phyloP scores from a whole-genome alignment of 2,329 filamentous ascomycete genomes.

The Aschersonia sp. region DNA sequence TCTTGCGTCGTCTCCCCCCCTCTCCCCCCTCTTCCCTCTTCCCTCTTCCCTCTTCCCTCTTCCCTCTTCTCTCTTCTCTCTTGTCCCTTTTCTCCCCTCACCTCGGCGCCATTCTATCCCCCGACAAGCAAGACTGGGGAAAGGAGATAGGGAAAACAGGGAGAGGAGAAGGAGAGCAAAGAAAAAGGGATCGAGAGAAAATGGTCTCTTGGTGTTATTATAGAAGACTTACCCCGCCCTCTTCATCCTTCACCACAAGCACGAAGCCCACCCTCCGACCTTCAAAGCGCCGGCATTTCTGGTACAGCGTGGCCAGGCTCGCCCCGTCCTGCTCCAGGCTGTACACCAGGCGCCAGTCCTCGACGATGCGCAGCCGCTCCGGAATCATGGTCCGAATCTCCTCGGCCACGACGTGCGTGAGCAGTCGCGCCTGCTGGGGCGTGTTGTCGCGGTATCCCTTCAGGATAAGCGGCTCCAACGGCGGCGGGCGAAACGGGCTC shows the following conservation, averaged over 20 bases:
- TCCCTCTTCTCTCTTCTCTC: no score
- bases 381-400: slow-evolving; percentile 86
- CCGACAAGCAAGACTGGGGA: no score
- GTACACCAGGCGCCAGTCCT: slow-evolving; percentile 77
- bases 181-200: not conserved
- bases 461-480: slow-evolving; percentile 67
- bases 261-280: slow-evolving; percentile 73
- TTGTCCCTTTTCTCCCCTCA: no score
- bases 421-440: slow-evolving; percentile 43
- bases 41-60: no score
- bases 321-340: slow-evolving; percentile 86
- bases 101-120: no score
- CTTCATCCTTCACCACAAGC: slow-evolving; percentile 67
- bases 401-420: slow-evolving; percentile 66
- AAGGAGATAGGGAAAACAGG: no score
- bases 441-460: slow-evolving; percentile 50
- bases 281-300: slow-evolving; percentile 54
- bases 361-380: slow-evolving; percentile 70
- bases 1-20: no score
- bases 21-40: no score
- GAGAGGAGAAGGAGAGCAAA: not conserved
- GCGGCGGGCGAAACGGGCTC: slow-evolving; percentile 77
- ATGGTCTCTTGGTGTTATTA: no score
- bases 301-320: slow-evolving; percentile 73
- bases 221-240: slow-evolving; percentile 47